These are phyloP conservation scores for Exophiala calicioides DNA, from an alignment of 2,329 filamentous ascomycete genomes.

Conservation along the genomic window DNA sequence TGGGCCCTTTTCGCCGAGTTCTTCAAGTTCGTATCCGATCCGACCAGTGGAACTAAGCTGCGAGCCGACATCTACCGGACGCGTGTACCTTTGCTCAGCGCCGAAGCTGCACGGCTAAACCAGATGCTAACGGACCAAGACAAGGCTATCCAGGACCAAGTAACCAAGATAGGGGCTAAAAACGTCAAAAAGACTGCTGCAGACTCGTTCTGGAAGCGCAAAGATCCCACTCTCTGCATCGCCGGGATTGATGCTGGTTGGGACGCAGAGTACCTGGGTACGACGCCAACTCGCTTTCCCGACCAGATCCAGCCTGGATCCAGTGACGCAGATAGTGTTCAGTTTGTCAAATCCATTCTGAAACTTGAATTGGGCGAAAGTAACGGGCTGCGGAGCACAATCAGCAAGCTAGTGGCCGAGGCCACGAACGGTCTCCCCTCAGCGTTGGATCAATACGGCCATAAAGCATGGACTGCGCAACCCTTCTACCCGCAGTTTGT, in stretches of 20 bases:
- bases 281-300: conserved; percentile 2
- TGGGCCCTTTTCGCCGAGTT: conserved; percentile 48
- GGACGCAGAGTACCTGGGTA: conserved; percentile 37
- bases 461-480: conserved; percentile 29
- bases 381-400: too few species aligned
- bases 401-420: neutral
- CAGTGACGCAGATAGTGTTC: neutral
- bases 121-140: neutral
- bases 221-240: neutral
- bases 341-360: neutral
- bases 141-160: neutral
- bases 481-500: conserved; percentile 46
- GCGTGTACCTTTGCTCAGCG: neutral
- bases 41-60: conserved; percentile 17
- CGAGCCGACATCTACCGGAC: conserved; percentile 21
- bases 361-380: neutral
- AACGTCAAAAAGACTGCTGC: neutral
- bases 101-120: neutral
- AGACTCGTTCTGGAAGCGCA: neutral
- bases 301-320: neutral
- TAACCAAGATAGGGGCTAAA: too few species aligned
- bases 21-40: conserved; percentile 42
- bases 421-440: neutral
- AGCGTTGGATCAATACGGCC: neutral
- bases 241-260: conserved; percentile 40